Evolutionary conservation across 2,329 filamentous ascomycete genomes (phyloP), one percentile per base, ranked within the genome.

Genomic region (Pseudogymnoascus sp.): DNA sequence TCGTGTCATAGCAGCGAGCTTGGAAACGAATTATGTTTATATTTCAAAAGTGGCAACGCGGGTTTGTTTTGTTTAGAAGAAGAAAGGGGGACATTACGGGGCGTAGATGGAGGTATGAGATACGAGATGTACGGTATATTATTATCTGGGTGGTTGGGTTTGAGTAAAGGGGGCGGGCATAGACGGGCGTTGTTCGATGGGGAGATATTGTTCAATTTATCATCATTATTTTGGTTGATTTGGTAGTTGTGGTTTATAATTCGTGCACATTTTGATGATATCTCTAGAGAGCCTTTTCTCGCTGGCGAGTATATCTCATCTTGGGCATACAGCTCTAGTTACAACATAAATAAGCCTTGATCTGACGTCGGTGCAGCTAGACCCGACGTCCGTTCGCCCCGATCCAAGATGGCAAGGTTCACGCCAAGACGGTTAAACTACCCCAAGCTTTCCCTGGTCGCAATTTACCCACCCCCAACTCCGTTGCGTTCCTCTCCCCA

Each of bases 1-100:
- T 14, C 25, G 25, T 50, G 1, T 18, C 6, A 18, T 15, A n/a
- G 25, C n/a, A 18, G 25, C 2, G n/a, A n/a, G 43, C 1, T 50
- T 6, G 43, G 43, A 50, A 50, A 50, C 25, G 43, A 50, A 50
- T 50, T 11, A 50, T 18, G 43, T 50, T n/a, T 50, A 50, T 30
- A 50, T 50, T 30, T 30, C 43, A 50, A 50, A 50, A 50, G 43
- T 50, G 43, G 25, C 43, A 50, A 50, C 43, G 43, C 43, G 14
- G 8, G 22, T 47, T 15, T 50, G 12, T 41, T 50, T 15, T 50
- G 25, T 50, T 50, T 50, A 30, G 43, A 30, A 50, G 43, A 50
- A 6, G n/a, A 11, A 9, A 7, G 43, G n/a, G 43, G 25, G 43
- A n/a, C 14, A 4, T 6, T 30, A 50, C 14, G 22, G 43, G 43